A percentile compares a stretch with the other conserved stretches of the same genome.
These are phyloP conservation scores for Urtica urens DNA, from an alignment of 306 rosid genomes.

Conservation along the genomic window DNA sequence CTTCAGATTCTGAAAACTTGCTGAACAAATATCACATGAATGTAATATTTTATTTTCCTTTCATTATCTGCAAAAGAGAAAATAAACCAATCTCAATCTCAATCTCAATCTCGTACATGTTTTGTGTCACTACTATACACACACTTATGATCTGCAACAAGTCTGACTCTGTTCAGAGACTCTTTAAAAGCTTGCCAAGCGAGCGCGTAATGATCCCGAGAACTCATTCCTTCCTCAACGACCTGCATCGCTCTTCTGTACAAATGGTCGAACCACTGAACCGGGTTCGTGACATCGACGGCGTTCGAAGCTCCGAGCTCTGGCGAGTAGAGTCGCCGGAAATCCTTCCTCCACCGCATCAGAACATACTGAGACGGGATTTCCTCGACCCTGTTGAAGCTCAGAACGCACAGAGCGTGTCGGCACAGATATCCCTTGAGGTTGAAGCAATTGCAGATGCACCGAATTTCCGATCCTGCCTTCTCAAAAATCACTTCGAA, in stretches of 20 bases:
- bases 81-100: no score
- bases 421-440: slow-evolving; percentile 86
- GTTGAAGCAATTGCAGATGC: slow-evolving; percentile 75
- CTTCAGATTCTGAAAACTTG: no score
- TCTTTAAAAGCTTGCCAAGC: slow-evolving; percentile 87
- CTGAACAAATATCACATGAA: no score
- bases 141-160: slow-evolving; percentile 60
- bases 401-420: slow-evolving; percentile 71
- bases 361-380: slow-evolving; percentile 76
- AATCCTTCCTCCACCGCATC: slow-evolving; percentile 88
- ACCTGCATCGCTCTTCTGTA: slow-evolving; percentile 80
- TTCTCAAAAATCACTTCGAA: slow-evolving; percentile 77
- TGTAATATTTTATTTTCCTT: no score
- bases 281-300: slow-evolving; percentile 75
- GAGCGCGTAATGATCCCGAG: slow-evolving; percentile 76
- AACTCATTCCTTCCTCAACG: slow-evolving; percentile 81
- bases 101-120: no score
- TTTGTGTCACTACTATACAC: no score
- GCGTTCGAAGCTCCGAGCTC: slow-evolving; percentile 46
- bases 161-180: slow-evolving; percentile 75
- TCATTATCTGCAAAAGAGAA: no score
- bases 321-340: slow-evolving; percentile 62
- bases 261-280: slow-evolving; percentile 92
- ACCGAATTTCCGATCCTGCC: slow-evolving; percentile 64
- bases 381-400: slow-evolving; percentile 68